Conservation (phyloP, 768 basidiomycete species). For the Rhodotorula taiwanensis region DNA sequence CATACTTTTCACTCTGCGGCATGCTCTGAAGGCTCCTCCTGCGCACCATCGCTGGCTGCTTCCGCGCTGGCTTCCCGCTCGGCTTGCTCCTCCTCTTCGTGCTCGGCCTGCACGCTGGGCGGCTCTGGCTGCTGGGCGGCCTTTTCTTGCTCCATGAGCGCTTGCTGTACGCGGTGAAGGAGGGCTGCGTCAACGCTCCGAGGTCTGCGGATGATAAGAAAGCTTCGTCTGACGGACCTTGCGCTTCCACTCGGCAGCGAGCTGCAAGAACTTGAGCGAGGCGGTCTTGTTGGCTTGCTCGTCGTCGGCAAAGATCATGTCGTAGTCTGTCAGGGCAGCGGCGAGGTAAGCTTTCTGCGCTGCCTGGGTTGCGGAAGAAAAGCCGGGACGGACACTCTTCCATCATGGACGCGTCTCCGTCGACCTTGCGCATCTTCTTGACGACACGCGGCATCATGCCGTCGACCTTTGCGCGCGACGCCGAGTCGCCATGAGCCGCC, state of each 20-base stretch:
- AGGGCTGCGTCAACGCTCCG: no score
- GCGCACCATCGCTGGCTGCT: no score
- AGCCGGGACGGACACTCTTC: slow-evolving; percentile 31
- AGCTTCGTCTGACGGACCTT: no score
- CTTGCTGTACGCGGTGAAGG: neutral
- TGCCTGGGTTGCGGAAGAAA: neutral
- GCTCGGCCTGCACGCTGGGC: neutral
- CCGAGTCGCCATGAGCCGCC: slow-evolving; percentile 63
- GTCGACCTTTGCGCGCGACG: slow-evolving; percentile 66
- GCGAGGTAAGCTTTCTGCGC: neutral
- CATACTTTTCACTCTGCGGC: no score
- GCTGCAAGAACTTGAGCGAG: slow-evolving; percentile 90
- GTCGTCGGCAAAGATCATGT: slow-evolving; percentile 92
- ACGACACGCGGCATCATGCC: slow-evolving; percentile 88
- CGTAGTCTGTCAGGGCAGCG: slow-evolving; percentile 62
- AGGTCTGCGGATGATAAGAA: no score
- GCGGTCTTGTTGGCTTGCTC: slow-evolving; percentile 87
- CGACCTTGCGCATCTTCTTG: slow-evolving; percentile 64
- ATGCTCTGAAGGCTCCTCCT: no score
- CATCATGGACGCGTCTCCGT: slow-evolving; percentile 33
- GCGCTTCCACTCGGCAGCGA: slow-evolving; percentile 76
- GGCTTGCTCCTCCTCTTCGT: no score
- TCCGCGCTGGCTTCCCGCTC: no score
- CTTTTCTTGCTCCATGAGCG: neutral
- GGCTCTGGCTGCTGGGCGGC: neutral